These are phyloP conservation scores for Xylaria sp. DNA, from an alignment of 2,329 filamentous ascomycete genomes.

Conservation along the genomic window DNA sequence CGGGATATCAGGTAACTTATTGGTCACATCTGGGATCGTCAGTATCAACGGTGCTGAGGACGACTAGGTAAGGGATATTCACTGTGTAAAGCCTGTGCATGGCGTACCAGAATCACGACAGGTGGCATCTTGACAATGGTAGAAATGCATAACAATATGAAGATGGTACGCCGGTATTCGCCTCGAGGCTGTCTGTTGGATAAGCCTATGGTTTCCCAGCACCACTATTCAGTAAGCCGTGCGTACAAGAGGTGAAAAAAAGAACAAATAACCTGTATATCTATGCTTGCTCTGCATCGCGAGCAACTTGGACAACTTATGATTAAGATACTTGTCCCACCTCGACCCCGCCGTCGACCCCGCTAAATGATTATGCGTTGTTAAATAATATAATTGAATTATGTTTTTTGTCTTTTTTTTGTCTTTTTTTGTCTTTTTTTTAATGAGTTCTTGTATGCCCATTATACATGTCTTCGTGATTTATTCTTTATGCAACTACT, in stretches of 20 bases:
- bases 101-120: slow-evolving; percentile 54
- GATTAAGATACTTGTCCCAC: background rate
- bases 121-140: slow-evolving; percentile 49
- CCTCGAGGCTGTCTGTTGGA: background rate
- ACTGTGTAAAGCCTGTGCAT: slow-evolving; percentile 56
- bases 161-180: background rate
- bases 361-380: too few relatives aligned
- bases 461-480: too few relatives aligned
- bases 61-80: slow-evolving; percentile 33
- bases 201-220: background rate
- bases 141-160: too few relatives aligned
- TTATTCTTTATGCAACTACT: too few relatives aligned
- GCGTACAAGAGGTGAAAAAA: background rate
- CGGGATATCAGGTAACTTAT: slow-evolving; percentile 44
- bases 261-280: background rate
- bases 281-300: background rate
- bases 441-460: too few relatives aligned
- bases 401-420: too few relatives aligned
- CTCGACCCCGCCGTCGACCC: background rate
- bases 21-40: slow-evolving; percentile 41
- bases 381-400: too few relatives aligned
- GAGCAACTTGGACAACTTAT: background rate
- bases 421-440: too few relatives aligned
- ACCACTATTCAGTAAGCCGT: background rate
- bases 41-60: slow-evolving; percentile 2